Base-by-base conservation (phyloP, 345 rosid species). In the Gossypium sturtianum region DNA sequence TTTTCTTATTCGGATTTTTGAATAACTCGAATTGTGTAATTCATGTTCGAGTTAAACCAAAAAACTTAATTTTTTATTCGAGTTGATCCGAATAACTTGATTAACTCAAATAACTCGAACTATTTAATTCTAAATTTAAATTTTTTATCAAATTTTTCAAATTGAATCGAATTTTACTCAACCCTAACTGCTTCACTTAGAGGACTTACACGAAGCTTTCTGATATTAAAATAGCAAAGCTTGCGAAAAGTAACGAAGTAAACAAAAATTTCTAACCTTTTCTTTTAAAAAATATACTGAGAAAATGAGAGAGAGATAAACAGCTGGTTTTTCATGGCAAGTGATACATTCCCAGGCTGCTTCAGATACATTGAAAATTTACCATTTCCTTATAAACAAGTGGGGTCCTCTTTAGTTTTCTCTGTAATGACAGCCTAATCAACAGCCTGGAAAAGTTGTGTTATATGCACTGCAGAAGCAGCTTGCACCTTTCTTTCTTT, bases 361-460 rank as follows among this genome's bases (percentile, higher is more conserved):
- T 45, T 73, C 47, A 25, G 11, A 49, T 38, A 53, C 70, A 12
- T 53, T 74, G 43, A 29, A n/a, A 41, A 34, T 53, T 22, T 41
- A 64, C 59, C 1, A 4, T 17, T 48, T 51, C 49, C 74, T 76
- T 76, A 27, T 63, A 44, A 76, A 51, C 61, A 72, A 61, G 86
- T 86, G 84, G 88, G 85, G 80, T 81, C 85, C 77, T 73, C 52
- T 80, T 34, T 9, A 22, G 27, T 80, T 79, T 67, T 74, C 76
- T 65, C 59, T 70, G 83, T 80, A 77, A 77, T 86, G 92, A 85
- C 94, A 90, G 92, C 93, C 88, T 87, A 66, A 88, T 86, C 83
- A 80, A 85, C 98, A 90, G 94, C 97, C 97, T 94, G 98, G 90
- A 89, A 90, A 90, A 90, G 71, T 86, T 78, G 76, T 82, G 77